These are phyloP conservation scores for Orbilia ellipsospora DNA, from an alignment of 2,329 filamentous ascomycete species.

Conservation along the genomic window DNA sequence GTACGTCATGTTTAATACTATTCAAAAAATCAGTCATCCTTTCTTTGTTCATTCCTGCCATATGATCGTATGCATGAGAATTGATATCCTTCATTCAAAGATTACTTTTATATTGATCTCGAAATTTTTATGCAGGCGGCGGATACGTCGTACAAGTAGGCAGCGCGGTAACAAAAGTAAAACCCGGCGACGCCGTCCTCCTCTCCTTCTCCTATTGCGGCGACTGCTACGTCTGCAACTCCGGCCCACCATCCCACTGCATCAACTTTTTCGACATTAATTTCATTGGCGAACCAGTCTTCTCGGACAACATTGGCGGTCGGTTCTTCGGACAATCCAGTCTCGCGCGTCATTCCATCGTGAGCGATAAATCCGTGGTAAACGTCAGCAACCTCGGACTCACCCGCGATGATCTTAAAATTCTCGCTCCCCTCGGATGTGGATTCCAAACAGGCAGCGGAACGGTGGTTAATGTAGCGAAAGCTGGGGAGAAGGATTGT, in stretches of 20 bases:
- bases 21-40: too few species aligned
- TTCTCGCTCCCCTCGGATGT: not conserved
- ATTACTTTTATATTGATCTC: too few species aligned
- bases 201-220: constrained; percentile 1
- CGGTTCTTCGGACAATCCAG: constrained; percentile 3
- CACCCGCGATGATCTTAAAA: not conserved
- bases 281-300: not conserved
- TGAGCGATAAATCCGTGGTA: constrained; percentile 4
- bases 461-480: not conserved
- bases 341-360: not conserved
- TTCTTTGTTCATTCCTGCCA: too few species aligned
- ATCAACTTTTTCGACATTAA: not conserved
- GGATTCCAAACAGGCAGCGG: not conserved
- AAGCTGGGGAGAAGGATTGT: not conserved
- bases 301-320: not conserved
- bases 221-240: not conserved
- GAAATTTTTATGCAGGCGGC: not conserved
- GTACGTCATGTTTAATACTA: not conserved
- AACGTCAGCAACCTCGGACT: not conserved
- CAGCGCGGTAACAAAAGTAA: constrained; percentile 2
- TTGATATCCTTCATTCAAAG: too few species aligned
- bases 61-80: too few species aligned
- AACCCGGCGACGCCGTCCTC: not conserved
- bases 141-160: not conserved
- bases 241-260: not conserved